Evolutionary conservation across 192 early-diverging fungal species (phyloP).

Genomic region (Coemansia aciculifera): DNA sequence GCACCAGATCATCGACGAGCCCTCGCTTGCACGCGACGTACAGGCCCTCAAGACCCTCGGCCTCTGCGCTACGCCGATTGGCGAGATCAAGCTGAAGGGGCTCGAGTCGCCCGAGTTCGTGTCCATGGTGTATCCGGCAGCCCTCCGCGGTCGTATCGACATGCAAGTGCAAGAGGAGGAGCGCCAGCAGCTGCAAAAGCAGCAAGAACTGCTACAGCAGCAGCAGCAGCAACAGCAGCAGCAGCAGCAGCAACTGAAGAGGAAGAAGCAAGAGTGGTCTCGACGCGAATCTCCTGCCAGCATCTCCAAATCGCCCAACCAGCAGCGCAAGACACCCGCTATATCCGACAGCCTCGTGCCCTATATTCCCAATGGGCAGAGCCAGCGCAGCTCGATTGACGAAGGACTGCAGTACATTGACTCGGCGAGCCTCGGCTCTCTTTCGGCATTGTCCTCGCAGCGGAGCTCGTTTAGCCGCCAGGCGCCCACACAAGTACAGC

Average conservation of each 20-base stretch:
- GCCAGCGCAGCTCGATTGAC: constrained; percentile 41
- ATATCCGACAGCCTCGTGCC: constrained; percentile 20
- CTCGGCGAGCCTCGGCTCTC: constrained; percentile 18
- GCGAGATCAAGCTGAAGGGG: constrained; percentile 84
- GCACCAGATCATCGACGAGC: constrained; percentile 56
- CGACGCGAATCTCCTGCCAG: constrained; percentile 18
- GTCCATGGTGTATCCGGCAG: constrained; percentile 64
- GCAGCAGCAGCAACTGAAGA: constrained; percentile 12
- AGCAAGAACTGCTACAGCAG: constrained; percentile 19
- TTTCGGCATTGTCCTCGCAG: constrained; percentile 38
- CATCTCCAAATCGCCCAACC: constrained; percentile 18
- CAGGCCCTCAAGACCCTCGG: constrained; percentile 68
- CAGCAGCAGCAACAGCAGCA: constrained; percentile 14
- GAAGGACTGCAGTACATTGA: constrained; percentile 36
- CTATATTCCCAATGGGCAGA: constrained; percentile 8
- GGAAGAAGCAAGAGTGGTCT: constrained; percentile 40
- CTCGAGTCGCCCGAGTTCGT: constrained; percentile 85
- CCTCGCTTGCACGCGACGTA: constrained; percentile 55
- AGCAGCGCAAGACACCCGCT: constrained; percentile 20
- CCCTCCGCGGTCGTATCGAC: constrained; percentile 52
- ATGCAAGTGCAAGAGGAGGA: constrained; percentile 51
- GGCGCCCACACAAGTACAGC: constrained; percentile 20
- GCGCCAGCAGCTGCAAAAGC: constrained; percentile 27
- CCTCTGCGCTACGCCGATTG: constrained; percentile 70
- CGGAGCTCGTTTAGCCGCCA: constrained; percentile 34